Base-by-base conservation (phyloP, 192 early-diverging fungal species). In the Chytriomyces confervae region DNA sequence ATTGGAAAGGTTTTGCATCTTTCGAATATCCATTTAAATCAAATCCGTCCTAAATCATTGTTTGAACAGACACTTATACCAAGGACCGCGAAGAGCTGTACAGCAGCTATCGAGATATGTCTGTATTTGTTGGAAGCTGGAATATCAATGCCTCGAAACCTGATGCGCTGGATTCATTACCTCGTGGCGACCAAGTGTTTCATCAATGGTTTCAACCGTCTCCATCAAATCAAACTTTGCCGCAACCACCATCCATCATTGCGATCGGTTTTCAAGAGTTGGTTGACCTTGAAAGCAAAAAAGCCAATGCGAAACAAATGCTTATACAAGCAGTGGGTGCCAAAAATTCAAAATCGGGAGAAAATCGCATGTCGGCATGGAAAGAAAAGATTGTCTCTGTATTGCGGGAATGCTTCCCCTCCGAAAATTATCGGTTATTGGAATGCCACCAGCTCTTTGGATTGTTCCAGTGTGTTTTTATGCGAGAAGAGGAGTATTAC, bases 121-220 rank as follows among this genome's bases (percentile, higher is more conserved):
- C 89, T 8, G 82, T 97, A 29, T 84, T 96, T 66, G 90, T 98
- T 36, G 93, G 92, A 74, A 95, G 93, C 62, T 98, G 93, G 93
- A 98, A 98, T 83, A 93, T 95, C 73, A 96, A 95, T 82, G 91
- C 96, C 0, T 87, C 84, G 49, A 98, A 97, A 84, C 95, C 96
- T 3, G 87, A 90, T 24, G 89, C 89, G 16, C 82, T 97, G 77
- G 91, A 94, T 13, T 80, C 64, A 47, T 36, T 88, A 67, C 71
- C 78, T 6, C 20, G 44, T 8, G 45, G 20, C 13, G 49, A 75
- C 11, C 46, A 74, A 43, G 16, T 53, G 9, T 36, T 79, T 5
- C 16, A 46, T 6, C 50, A 68, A 46, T 79, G 78, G 78, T 79
- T 79, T 43, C 64, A 76, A 72, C 60, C 82, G 66, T 50, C 27